Evolutionary conservation across 2,329 filamentous ascomycete genomes (phyloP), one percentile per base, ranked within the genome.

Genomic region (Curvularia verruculosa): DNA sequence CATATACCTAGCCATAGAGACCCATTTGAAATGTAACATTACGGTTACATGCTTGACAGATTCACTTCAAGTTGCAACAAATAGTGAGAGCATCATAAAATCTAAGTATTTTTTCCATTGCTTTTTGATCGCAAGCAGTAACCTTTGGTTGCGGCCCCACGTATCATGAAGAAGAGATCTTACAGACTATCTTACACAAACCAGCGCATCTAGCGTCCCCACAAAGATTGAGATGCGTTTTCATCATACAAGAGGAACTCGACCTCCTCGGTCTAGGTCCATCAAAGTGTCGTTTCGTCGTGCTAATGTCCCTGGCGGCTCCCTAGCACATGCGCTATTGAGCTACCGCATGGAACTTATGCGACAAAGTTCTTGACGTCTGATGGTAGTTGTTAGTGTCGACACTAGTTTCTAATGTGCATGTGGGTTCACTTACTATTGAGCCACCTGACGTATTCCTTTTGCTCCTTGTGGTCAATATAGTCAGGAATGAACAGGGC

Each of bases 401-500:
- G 18, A 23, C 2, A 9, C 8, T n/a, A 12, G 8, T 28, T 29
- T 5, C 3, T 18, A 28, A 24, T 39, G 5, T 28, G 39, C 40
- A 13, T 10, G 6, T 15, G 19, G 46, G 10, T 24, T 15, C 8
- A 73, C 72, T 66, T 64, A 75, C 70, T 87, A 78, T 87, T 85
- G 77, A 99, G 82, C 95, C 96, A 99, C 65, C 85, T 82, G 60
- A 96, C 82, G 79, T 99, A 99, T 84, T 99, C 95, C 81, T 88
- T 90, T 86, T 98, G 94, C 86, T 99, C 95, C 88, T 99, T 99
- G 80, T 90, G 87, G 76, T 98, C 92, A 73, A 98, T 93, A 81
- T 96, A 99, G 77, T 98, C 93, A 36, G 93, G 92, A 43, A 96
- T 89, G 78, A 98, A 97, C 66, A 93, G 81, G 52, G 93, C 94